Conservation (phyloP, 495 filamentous ascomycete species). For the Neurospora sp. region DNA sequence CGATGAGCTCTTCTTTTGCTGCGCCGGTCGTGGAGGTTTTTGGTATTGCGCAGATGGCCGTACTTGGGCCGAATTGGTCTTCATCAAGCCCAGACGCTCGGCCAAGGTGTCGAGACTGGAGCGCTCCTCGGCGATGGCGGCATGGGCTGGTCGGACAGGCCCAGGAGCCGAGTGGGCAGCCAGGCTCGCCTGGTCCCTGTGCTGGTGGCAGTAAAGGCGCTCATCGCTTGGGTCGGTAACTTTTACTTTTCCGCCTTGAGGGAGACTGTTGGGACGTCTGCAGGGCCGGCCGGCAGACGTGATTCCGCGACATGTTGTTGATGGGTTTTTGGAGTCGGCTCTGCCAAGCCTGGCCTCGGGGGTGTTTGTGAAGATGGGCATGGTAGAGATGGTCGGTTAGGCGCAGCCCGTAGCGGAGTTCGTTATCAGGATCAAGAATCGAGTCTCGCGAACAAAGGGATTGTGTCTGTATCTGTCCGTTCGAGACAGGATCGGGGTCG, state of each 20-base stretch:
- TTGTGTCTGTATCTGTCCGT: neutral
- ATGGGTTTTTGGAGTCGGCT: conserved; percentile 73
- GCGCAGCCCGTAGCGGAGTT: neutral
- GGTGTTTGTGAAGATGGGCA: conserved; percentile 73
- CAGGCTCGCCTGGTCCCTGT: conserved; percentile 70
- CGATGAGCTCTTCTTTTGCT: conserved; percentile 19
- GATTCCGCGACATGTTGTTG: conserved; percentile 79
- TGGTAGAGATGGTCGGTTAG: conserved; percentile 24
- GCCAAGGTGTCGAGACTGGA: conserved; percentile 77
- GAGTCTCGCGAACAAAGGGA: neutral
- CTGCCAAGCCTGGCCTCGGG: conserved; percentile 72
- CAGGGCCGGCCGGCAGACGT: conserved; percentile 70
- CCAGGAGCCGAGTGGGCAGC: conserved; percentile 34
- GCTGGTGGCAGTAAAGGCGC: conserved; percentile 76
- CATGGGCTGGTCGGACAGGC: conserved; percentile 16
- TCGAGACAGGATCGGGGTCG: neutral
- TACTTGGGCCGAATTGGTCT: conserved; percentile 15
- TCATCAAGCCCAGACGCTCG: conserved; percentile 61
- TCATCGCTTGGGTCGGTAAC: conserved; percentile 38
- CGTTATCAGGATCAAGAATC: neutral
- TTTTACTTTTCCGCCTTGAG: conserved; percentile 31
- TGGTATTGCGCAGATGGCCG: conserved; percentile 11
- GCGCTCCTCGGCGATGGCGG: conserved; percentile 42
- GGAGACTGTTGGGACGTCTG: conserved; percentile 50
- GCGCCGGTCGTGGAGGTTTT: conserved; percentile 18